Evolutionary conservation across 169 alveolate genomes (phyloP).

Genomic region (Sarcocystis neurona): DNA sequence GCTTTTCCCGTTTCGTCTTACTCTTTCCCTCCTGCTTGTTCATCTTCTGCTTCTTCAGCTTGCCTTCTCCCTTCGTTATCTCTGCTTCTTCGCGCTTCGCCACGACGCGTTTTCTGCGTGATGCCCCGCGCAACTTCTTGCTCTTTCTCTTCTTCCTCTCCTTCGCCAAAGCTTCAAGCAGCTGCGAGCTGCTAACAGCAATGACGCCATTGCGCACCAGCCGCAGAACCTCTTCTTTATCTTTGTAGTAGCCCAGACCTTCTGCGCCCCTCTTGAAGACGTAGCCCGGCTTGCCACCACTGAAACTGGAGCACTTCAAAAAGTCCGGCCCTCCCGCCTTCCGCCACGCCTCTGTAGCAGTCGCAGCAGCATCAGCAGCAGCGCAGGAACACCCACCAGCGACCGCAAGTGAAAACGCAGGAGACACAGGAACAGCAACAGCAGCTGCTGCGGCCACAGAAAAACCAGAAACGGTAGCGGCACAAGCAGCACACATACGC

Average conservation of each 20-base stretch:
- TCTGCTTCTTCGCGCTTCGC: no score
- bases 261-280: not conserved
- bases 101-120: no score
- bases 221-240: not conserved
- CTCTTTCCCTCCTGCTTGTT: not conserved
- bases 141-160: conserved; percentile 4
- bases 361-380: not conserved
- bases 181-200: not conserved
- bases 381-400: not conserved
- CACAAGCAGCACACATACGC: not conserved
- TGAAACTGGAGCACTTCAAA: not conserved
- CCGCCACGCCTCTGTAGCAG: conserved; percentile 15
- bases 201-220: not conserved
- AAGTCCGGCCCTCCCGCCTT: not conserved
- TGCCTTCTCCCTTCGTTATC: no score
- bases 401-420: no score
- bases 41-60: not conserved
- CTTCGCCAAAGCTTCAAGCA: not conserved
- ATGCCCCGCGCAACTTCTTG: no score
- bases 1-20: not conserved
- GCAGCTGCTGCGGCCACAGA: not conserved
- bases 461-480: not conserved
- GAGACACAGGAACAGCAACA: no score
- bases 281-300: not conserved
- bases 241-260: conserved; percentile 25